Base-by-base conservation (phyloP, 1,139 yeast species). In the Zygosaccharomyces pseudobailii region DNA sequence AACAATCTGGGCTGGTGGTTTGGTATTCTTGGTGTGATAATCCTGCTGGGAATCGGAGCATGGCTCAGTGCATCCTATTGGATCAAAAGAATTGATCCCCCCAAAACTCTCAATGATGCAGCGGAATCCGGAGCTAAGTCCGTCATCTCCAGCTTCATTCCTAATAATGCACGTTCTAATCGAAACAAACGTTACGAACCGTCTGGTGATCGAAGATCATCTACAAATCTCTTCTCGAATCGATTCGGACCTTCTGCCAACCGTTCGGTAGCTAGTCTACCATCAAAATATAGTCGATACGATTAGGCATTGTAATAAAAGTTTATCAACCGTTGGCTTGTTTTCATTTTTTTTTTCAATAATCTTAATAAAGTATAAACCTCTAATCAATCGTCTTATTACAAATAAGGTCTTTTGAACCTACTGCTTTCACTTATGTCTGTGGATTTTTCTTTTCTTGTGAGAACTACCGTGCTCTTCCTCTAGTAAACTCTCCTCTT, bases 1-100 rank as follows among this genome's bases (percentile, higher is more conserved):
- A 47, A 52, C 10, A 71, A 65, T 45, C 65, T 75, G 28, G 75
- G 70, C 3, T 83, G 89, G 86, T 84, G 81, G 66, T 80, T 82
- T 58, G 86, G 87, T 43, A 81, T 84, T 49, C 60, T 84, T 28
- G 84, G 83, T 5, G 68, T 78, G 33, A 68, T 80, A 49, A 53
- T 76, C n/a, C 55, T 67, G 4, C 46, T 73, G 31, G 71, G 70
- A n/a, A 34, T 64, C 3, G 33, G 53, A 0, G 67, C 74, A 36
- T 65, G 70, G 45, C 36, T 66, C 9, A 56, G 58, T 42, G 75
- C 74, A 36, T 67, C 68, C n/a, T 65, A 58, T 52, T 74, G 76
- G 76, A 51, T 71, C 48, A 63, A 64, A 10, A 61, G 66, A 45
- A 62, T 61, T 20, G 58, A 54, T 23, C 57, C 67, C 1, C 67